A percentile compares a stretch with the other conserved stretches of the same genome.
Evolutionary conservation across 106 monocot genomes (phyloP).

Genomic region (Platanthera zijinensis): DNA sequence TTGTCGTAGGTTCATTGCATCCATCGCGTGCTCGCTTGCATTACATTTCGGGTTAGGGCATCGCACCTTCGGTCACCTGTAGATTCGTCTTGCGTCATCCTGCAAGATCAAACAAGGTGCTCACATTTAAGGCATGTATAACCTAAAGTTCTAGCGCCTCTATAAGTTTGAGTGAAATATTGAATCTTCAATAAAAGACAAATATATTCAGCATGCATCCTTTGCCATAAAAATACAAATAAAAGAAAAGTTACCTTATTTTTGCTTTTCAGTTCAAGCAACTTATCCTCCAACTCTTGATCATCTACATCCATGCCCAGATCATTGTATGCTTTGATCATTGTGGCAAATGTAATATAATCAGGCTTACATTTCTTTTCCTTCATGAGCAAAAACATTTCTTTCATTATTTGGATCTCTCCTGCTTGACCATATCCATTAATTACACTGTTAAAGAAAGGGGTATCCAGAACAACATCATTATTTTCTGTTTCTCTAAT

Average conservation of each 20-base stretch:
- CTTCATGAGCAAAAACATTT: constrained; percentile 68
- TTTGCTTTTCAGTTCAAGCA: constrained; percentile 20
- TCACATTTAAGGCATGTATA: too few species aligned
- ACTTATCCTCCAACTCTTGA: constrained; percentile 31
- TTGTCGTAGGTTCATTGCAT: too few species aligned
- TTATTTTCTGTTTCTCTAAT: constrained; percentile 77
- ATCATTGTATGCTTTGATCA: constrained; percentile 60
- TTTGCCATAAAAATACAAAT: neutral
- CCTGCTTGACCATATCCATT: constrained; percentile 79
- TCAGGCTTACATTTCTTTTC: constrained; percentile 77
- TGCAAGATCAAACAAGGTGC: too few species aligned
- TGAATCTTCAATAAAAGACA: too few species aligned
- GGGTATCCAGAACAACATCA: constrained; percentile 59
- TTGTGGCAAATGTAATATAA: constrained; percentile 55
- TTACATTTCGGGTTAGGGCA: too few species aligned
- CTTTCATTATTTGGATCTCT: constrained; percentile 73
- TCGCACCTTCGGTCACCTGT: too few species aligned
- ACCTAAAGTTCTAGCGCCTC: too few species aligned
- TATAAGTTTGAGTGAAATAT: too few species aligned
- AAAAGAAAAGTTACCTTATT: constrained; percentile 25
- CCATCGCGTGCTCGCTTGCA: too few species aligned
- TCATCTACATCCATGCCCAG: constrained; percentile 58
- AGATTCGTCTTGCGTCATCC: too few species aligned
- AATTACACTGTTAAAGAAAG: constrained; percentile 88
- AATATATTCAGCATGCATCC: too few species aligned